phyloP scores from a whole-genome alignment of 208 protist species.

The Novymonas esmeraldas region DNA sequence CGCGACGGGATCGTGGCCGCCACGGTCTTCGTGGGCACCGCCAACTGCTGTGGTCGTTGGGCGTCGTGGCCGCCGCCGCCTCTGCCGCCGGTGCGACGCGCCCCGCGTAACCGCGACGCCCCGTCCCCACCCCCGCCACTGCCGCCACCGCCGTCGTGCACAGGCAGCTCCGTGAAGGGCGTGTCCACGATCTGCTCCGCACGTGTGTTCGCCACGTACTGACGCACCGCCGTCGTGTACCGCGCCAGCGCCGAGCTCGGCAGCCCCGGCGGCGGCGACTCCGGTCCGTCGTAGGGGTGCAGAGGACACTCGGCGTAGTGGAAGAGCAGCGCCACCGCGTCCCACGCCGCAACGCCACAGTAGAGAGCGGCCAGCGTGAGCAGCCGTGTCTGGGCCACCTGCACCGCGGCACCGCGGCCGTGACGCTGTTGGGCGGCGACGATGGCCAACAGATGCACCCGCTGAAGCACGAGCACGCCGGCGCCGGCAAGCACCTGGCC shows the following conservation, averaged over 20 bases:
- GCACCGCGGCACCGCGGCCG: conserved; percentile 46
- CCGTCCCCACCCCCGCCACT: neutral
- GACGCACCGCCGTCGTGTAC: conserved; percentile 51
- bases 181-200: conserved; percentile 28
- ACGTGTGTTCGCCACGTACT: conserved; percentile 36
- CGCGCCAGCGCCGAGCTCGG: conserved; percentile 30
- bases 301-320: conserved; percentile 45
- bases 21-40: neutral
- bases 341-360: conserved; percentile 38
- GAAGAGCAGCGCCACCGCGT: conserved; percentile 52
- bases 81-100: conserved; percentile 1
- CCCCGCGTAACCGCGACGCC: neutral
- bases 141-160: neutral
- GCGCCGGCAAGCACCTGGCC: conserved; percentile 56
- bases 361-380: conserved; percentile 46
- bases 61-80: neutral
- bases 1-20: conserved; percentile 29
- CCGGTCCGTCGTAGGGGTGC: conserved; percentile 7
- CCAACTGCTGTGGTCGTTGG: conserved; percentile 1
- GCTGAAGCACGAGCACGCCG: conserved; percentile 39
- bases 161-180: conserved; percentile 15
- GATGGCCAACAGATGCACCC: conserved; percentile 63
- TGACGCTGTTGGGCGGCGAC: conserved; percentile 55
- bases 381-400: conserved; percentile 47
- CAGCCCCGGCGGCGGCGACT: conserved; percentile 9